Conservation (phyloP, 2,329 filamentous ascomycete species). For the Coleophoma crateriformis region DNA sequence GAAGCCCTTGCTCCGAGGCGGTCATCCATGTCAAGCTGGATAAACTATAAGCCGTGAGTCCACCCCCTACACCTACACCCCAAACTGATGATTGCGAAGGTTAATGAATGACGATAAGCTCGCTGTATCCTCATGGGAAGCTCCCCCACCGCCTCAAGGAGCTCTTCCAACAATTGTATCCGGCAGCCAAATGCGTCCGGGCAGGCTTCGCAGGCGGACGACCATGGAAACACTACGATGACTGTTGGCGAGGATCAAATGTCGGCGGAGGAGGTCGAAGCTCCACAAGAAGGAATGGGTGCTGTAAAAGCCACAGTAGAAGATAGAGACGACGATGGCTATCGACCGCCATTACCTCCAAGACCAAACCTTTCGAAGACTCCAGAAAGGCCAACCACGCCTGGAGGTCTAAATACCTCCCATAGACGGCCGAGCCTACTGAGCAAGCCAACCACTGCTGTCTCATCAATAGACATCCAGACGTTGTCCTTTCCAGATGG, state of each 20-base stretch:
- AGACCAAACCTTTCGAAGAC: constrained; percentile 30
- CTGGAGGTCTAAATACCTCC: constrained; percentile 12
- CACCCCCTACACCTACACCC: no score
- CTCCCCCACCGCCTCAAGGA: constrained; percentile 6
- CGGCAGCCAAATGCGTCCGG: no score
- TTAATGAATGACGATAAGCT: no score
- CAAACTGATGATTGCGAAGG: neutral
- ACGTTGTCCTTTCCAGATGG: constrained; percentile 69
- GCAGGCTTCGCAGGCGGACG: constrained; percentile 11
- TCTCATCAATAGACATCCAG: constrained; percentile 77
- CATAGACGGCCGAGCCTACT: constrained; percentile 31
- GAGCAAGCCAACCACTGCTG: constrained; percentile 74
- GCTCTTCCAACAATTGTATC: neutral
- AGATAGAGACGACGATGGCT: constrained; percentile 6
- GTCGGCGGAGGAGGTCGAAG: constrained; percentile 2
- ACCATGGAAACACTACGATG: constrained; percentile 20
- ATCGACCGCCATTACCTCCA: constrained; percentile 38
- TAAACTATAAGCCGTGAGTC: neutral
- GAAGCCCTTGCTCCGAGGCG: neutral
- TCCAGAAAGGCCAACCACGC: constrained; percentile 9
- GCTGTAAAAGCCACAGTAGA: neutral
- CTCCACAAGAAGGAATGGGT: constrained; percentile 1
- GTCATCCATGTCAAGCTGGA: neutral
- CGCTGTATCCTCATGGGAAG: constrained; percentile 12
- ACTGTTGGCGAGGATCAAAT: constrained; percentile 9